These are phyloP conservation scores for Apium graveolens DNA, from an alignment of 129 eudicot species.

Conservation along the genomic window DNA sequence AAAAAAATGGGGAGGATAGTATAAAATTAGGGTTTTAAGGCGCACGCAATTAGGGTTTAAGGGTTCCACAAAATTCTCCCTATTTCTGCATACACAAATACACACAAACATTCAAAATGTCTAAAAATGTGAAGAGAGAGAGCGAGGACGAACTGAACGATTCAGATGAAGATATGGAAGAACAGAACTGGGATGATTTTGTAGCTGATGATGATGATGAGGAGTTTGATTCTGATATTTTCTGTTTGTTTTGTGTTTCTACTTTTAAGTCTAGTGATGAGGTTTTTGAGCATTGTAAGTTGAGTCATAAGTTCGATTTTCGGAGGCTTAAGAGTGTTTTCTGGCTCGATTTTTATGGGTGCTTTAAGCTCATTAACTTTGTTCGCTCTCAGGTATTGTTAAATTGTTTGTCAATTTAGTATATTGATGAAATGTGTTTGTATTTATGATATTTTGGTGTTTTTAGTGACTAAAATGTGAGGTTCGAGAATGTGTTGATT, in stretches of 20 bases:
- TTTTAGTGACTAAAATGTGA: too few species aligned
- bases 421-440: background rate
- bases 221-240: slow-evolving; percentile 26
- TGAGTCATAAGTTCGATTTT: slow-evolving; percentile 49
- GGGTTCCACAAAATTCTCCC: too few species aligned
- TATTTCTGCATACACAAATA: too few species aligned
- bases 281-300: slow-evolving; percentile 55
- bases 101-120: background rate
- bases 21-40: background rate
- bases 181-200: slow-evolving; percentile 80
- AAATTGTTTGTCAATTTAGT: background rate
- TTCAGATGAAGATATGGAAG: slow-evolving; percentile 27
- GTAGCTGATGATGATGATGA: slow-evolving; percentile 45
- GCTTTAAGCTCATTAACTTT: slow-evolving; percentile 81
- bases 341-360: slow-evolving; percentile 57
- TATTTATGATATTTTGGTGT: background rate
- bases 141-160: slow-evolving; percentile 18
- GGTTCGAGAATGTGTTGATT: too few species aligned
- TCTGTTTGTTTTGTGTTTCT: slow-evolving; percentile 70
- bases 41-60: background rate
- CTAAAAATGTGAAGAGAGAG: slow-evolving; percentile 1
- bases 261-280: slow-evolving; percentile 25
- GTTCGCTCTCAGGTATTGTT: slow-evolving; percentile 59
- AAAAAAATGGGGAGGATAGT: too few species aligned
- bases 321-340: slow-evolving; percentile 31